Evolutionary conservation across 2,329 filamentous ascomycete species (phyloP).

Genomic region (Fusarium guadeloupense): DNA sequence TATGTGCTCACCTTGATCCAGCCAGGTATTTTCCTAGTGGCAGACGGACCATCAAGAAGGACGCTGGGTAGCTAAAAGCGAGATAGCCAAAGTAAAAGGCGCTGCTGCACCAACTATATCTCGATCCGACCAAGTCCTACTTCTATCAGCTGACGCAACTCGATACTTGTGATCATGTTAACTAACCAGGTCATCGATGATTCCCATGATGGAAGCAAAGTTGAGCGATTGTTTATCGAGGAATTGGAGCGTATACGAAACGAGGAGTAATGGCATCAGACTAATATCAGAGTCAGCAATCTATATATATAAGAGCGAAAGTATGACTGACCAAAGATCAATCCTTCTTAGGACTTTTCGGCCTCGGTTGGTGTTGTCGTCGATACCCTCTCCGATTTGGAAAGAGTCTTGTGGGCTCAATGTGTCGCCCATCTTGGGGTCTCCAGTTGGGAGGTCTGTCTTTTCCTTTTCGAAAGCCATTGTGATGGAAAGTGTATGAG

Average conservation of each 20-base stretch:
- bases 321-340: constrained; percentile 16
- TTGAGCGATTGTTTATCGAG: constrained; percentile 40
- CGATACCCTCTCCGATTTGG: constrained; percentile 9
- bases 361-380: not conserved
- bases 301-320: accelerated
- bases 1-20: constrained; percentile 14
- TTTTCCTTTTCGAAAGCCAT: constrained; percentile 25
- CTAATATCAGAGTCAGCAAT: not conserved
- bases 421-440: constrained; percentile 23
- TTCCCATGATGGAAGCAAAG: constrained; percentile 39
- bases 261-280: constrained; percentile 31
- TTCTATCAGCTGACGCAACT: not conserved
- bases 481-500: not conserved
- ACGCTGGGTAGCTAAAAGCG: constrained; percentile 37
- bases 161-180: accelerated
- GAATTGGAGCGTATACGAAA: constrained; percentile 39
- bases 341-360: constrained; percentile 21
- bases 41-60: constrained; percentile 35
- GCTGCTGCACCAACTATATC: constrained; percentile 38
- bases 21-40: constrained; percentile 34
- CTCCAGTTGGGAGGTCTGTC: not conserved
- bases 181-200: constrained; percentile 33
- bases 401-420: constrained; percentile 28
- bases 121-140: constrained; percentile 23
- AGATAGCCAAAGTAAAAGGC: constrained; percentile 39